Base-by-base conservation (phyloP, 768 basidiomycete species). In the Kwoniella sp. region DNA sequence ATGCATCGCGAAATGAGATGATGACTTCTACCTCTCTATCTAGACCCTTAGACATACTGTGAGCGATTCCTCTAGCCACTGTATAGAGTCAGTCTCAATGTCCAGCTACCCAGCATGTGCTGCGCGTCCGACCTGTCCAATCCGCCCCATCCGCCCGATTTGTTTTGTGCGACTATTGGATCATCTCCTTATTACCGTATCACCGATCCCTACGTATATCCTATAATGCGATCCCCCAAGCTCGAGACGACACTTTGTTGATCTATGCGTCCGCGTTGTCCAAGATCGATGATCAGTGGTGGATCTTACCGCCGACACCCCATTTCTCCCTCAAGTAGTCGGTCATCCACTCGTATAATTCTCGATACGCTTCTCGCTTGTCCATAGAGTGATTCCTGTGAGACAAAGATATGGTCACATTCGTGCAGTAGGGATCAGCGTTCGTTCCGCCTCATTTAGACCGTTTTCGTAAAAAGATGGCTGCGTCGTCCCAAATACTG, bases 261-360 rank as follows among this genome's bases (percentile, higher is more conserved):
- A n/a, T 31, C 4, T 7, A 26, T 50, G 12, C 53, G 9, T 4
- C 23, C 25, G 7, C 26, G 7, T 25, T 26, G n/a, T n/a, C n/a
- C n/a, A n/a, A n/a, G n/a, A n/a, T n/a, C n/a, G n/a, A n/a, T n/a
- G n/a, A n/a, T 55, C n/a, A 65, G 48, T 65, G 63, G 31, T 65
- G 63, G 11, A 65, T 65, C n/a, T 66, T 70, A 1, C 76, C 76
- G 1, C 76, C 74, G 29, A 64, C 58, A 15, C 94, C 93, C 94
- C 95, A 98, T 78, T 92, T 93, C 82, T 96, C 93, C 0, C 87
- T 69, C 66, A 99, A 82, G 82, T 93, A 97, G 26, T 82, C 83
- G 1, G 88, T 88, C 86, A 98, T 86, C 82, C 85, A 95, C 79
- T 94, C 88, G 71, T 89, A 91, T 52, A 99, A 82, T 82, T 95